phyloP scores from a whole-genome alignment of 805 yeast species.

The Blastobotrys mokoenaii region DNA sequence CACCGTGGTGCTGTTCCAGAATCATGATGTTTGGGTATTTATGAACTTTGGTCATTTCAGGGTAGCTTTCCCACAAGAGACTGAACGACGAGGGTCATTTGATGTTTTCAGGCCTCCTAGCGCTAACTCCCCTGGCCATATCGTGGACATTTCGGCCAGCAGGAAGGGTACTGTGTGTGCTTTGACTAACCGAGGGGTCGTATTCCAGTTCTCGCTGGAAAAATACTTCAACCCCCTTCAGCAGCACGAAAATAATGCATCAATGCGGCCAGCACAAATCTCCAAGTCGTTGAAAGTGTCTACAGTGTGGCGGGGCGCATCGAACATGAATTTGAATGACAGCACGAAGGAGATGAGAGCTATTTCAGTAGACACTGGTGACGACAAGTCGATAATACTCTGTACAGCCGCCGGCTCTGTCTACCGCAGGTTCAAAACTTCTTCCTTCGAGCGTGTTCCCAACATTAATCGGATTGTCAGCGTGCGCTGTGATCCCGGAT shows the following conservation, averaged over 20 bases:
- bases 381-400: conserved; percentile 60
- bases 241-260: neutral
- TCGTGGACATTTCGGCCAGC: conserved; percentile 19
- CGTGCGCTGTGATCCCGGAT: conserved; percentile 59
- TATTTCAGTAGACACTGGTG: conserved; percentile 57
- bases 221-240: conserved; percentile 14
- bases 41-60: conserved; percentile 49
- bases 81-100: conserved; percentile 5
- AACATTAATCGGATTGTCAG: conserved; percentile 47
- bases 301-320: conserved; percentile 21
- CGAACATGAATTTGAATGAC: too few relatives aligned
- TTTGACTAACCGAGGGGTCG: conserved; percentile 17
- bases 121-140: conserved; percentile 4
- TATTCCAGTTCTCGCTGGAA: conserved; percentile 19
- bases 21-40: conserved; percentile 56
- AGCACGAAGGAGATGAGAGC: conserved; percentile 45
- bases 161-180: conserved; percentile 19
- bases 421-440: conserved; percentile 31
- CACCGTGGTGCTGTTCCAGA: conserved; percentile 53
- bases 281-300: conserved; percentile 11
- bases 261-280: conserved; percentile 9
- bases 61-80: conserved; percentile 24
- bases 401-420: conserved; percentile 65
- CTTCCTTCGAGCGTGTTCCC: conserved; percentile 42
- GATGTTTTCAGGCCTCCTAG: conserved; percentile 14